Percentiles rank a stretch among this genome's conserved stretches.
These are phyloP conservation scores for Fraxinus excelsior DNA, from an alignment of 257 asterid species.

Conservation along the genomic window DNA sequence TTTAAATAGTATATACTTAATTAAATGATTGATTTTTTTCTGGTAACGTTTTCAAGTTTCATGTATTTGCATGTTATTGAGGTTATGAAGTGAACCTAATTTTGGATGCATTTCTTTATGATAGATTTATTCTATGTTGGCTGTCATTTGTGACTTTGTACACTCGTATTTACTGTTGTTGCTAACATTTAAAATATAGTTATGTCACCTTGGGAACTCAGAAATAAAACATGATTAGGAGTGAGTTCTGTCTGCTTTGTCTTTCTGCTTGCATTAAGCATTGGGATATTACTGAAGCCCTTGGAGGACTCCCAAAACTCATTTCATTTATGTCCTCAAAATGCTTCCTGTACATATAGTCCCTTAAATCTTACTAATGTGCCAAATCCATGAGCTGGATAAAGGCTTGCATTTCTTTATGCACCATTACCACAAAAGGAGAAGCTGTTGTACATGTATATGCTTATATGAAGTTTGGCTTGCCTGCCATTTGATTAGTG, in stretches of 20 bases:
- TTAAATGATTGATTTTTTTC: background rate
- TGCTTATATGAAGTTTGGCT: constrained; percentile 7
- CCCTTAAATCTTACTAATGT: background rate
- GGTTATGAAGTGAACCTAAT: background rate
- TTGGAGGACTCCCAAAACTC: background rate
- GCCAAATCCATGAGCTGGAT: background rate
- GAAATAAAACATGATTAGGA: constrained; percentile 11
- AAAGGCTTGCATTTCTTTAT: background rate
- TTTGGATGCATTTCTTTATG: background rate
- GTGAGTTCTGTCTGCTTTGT: constrained; percentile 1
- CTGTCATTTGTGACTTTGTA: background rate
- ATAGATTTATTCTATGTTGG: background rate
- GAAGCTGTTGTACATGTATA: background rate
- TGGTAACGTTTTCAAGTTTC: background rate
- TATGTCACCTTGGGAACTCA: background rate
- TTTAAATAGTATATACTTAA: background rate
- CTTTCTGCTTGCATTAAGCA: constrained; percentile 12
- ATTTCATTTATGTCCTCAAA: background rate
- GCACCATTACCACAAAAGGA: background rate
- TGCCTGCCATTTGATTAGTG: background rate
- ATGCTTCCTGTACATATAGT: background rate
- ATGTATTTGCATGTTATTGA: constrained; percentile 6
- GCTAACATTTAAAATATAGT: background rate
- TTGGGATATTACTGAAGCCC: background rate
- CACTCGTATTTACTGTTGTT: background rate